phyloP scores from a whole-genome alignment of 1,139 yeast species.

The Diutina catenulata region DNA sequence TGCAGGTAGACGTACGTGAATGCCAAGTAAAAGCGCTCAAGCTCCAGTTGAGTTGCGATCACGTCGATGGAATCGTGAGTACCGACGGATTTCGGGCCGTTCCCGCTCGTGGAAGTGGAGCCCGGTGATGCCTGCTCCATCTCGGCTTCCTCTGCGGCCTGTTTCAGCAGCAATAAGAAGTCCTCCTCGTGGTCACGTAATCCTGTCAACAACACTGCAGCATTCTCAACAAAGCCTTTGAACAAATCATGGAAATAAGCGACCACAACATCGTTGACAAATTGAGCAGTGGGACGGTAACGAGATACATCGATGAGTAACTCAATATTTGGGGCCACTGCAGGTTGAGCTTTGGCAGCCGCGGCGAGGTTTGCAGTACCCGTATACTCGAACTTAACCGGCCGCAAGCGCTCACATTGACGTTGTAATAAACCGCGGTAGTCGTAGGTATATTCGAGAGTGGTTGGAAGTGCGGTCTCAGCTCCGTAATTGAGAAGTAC shows the following conservation, averaged over 20 bases:
- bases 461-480: conserved; percentile 38
- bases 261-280: conserved; percentile 22
- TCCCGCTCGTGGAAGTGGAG: not conserved
- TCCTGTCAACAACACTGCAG: conserved; percentile 71
- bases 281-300: conserved; percentile 14
- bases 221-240: conserved; percentile 50
- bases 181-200: conserved; percentile 86
- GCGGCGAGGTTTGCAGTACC: conserved; percentile 16
- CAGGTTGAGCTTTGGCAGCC: conserved; percentile 14
- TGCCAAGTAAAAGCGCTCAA: conserved; percentile 78
- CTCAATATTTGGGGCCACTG: conserved; percentile 12
- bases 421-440: conserved; percentile 57
- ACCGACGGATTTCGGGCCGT: conserved; percentile 1
- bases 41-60: conserved; percentile 15
- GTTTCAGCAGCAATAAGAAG: conserved; percentile 38
- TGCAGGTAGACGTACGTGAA: conserved; percentile 58
- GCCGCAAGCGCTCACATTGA: conserved; percentile 45
- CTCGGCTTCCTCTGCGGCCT: not conserved
- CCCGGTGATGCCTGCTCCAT: not conserved
- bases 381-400: conserved; percentile 25
- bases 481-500: conserved; percentile 61
- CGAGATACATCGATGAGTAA: conserved; percentile 12
- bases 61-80: not conserved
- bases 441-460: conserved; percentile 35
- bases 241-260: conserved; percentile 44